Evolutionary conservation across 163 green algal genomes (phyloP).

Genomic region (Coccomyxa subellipsoidea): DNA sequence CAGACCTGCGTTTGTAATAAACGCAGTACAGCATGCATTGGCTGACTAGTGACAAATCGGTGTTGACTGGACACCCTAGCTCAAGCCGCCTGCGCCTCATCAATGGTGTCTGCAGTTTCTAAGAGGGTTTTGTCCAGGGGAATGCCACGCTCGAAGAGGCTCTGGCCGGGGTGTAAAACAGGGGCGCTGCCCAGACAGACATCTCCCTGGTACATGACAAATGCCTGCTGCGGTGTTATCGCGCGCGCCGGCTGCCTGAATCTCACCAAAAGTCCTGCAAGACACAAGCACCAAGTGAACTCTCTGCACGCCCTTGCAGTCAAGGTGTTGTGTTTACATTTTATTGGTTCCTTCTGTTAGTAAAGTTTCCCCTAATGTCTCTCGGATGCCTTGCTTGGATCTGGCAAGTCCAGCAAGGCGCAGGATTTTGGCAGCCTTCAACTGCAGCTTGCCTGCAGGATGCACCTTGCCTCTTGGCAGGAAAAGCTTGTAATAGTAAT

Average conservation of each 20-base stretch:
- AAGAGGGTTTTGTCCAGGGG: not conserved
- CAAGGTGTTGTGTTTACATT: not conserved
- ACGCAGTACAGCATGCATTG: too few species aligned
- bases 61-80: too few species aligned
- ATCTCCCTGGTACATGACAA: slow-evolving; percentile 60
- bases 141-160: slow-evolving; percentile 10
- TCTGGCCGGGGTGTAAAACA: slow-evolving; percentile 40
- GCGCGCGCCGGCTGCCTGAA: slow-evolving; percentile 32
- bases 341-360: not conserved
- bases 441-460: too few species aligned
- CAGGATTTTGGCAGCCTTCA: too few species aligned
- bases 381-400: too few species aligned
- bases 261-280: slow-evolving; percentile 18
- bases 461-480: too few species aligned
- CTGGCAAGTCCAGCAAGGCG: too few species aligned
- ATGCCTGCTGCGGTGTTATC: slow-evolving; percentile 55
- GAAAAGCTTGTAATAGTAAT: too few species aligned
- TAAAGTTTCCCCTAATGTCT: too few species aligned
- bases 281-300: not conserved
- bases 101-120: not conserved
- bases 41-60: too few species aligned
- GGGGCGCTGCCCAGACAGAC: slow-evolving; percentile 52
- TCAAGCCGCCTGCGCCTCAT: not conserved
- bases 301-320: not conserved
- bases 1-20: too few species aligned